Percentiles rank a stretch among this genome's conserved stretches.
Conservation (phyloP, 768 basidiomycete species). For the Lactarius indigo region DNA sequence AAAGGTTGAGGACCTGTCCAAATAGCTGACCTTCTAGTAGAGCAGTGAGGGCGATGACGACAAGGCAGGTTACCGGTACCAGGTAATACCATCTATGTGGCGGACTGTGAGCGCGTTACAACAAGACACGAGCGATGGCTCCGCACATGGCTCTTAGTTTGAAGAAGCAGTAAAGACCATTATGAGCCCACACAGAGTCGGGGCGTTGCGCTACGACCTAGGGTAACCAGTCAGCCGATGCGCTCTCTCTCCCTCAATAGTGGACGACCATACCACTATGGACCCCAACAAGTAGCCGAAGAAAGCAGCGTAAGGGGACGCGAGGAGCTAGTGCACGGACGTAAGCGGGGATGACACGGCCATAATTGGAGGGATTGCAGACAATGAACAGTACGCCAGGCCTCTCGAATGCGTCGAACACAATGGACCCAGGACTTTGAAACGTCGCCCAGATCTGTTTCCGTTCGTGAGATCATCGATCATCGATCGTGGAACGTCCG, state of each 20-base stretch:
- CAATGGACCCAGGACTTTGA: slow-evolving; percentile 27
- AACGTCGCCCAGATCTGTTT: slow-evolving; percentile 38
- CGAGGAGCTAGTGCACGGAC: slow-evolving; percentile 32
- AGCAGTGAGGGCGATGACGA: slow-evolving; percentile 39
- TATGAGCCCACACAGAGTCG: slow-evolving; percentile 32
- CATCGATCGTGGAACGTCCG: neutral
- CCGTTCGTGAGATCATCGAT: neutral
- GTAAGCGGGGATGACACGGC: slow-evolving; percentile 15
- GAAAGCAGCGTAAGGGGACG: slow-evolving; percentile 42
- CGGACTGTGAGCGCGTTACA: neutral
- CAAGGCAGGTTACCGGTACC: slow-evolving; percentile 45
- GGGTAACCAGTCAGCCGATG: neutral
- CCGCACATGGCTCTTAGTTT: slow-evolving; percentile 37
- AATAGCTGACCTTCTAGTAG: slow-evolving; percentile 42
- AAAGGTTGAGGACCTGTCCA: neutral
- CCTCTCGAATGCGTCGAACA: slow-evolving; percentile 29
- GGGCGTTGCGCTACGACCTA: slow-evolving; percentile 28
- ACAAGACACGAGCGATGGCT: neutral
- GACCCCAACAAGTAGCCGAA: slow-evolving; percentile 39
- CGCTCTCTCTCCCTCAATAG: neutral
- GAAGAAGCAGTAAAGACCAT: slow-evolving; percentile 52
- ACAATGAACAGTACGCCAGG: slow-evolving; percentile 31
- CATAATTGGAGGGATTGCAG: neutral
- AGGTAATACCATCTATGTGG: slow-evolving; percentile 25
- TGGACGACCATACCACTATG: slow-evolving; percentile 20